These are phyloP conservation scores for Zygoascus flipseniorum DNA, from an alignment of 805 yeast species.

Conservation along the genomic window DNA sequence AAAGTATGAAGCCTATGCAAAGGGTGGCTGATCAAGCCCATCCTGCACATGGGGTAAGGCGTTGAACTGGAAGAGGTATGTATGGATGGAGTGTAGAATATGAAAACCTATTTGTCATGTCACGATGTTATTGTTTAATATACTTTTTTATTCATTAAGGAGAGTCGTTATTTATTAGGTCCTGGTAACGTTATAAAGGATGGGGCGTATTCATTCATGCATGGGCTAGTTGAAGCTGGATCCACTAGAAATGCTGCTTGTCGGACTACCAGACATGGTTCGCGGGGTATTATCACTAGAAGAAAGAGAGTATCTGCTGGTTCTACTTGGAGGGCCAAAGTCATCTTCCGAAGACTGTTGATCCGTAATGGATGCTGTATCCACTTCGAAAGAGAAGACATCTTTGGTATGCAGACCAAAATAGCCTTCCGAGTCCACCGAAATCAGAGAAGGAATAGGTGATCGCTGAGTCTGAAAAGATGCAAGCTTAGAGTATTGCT, in stretches of 20 bases:
- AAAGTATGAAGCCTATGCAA: conserved; percentile 33
- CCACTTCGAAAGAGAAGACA: background rate
- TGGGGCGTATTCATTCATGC: background rate
- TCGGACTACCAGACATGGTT: background rate
- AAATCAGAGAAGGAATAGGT: conserved; percentile 10
- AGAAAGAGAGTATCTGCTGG: background rate
- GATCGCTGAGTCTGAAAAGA: conserved; percentile 3
- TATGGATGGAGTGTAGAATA: background rate
- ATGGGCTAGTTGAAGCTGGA: background rate
- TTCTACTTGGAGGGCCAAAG: background rate
- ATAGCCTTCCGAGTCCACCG: conserved; percentile 26
- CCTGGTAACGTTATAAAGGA: background rate
- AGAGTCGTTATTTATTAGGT: background rate
- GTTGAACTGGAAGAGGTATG: background rate
- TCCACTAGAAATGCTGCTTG: background rate
- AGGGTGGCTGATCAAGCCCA: conserved; percentile 14
- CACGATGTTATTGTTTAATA: background rate
- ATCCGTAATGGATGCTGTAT: background rate
- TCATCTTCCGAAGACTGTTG: conserved; percentile 4
- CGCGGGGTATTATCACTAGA: background rate
- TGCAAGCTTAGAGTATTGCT: conserved; percentile 22
- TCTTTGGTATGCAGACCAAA: conserved; percentile 24
- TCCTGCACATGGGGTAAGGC: background rate
- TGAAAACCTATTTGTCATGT: background rate
- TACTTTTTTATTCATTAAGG: background rate